phyloP scores from a whole-genome alignment of 1,284 basidiomycete genomes.

The Earliella scabrosa region DNA sequence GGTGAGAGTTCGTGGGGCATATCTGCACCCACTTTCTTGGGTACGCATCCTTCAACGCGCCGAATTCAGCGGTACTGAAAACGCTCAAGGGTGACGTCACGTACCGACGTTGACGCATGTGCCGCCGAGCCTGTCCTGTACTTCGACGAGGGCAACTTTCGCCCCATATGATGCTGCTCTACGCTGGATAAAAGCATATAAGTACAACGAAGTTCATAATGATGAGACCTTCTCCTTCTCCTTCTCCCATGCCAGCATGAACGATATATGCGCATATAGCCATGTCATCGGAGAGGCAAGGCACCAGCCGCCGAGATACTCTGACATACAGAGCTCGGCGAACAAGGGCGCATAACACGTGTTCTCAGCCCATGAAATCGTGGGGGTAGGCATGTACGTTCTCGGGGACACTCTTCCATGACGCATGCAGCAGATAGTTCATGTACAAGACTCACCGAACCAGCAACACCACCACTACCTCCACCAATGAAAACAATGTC shows the following conservation, averaged over 20 bases:
- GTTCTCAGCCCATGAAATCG: too few species aligned
- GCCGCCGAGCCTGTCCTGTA: constrained; percentile 80
- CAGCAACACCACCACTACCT: constrained; percentile 82
- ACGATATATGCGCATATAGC: too few species aligned
- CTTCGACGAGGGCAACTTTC: constrained; percentile 92
- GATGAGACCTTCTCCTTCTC: too few species aligned
- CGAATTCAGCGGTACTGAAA: not conserved
- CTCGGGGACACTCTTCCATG: too few species aligned
- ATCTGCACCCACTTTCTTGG: constrained; percentile 69
- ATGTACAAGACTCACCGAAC: constrained; percentile 55
- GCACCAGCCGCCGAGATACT: too few species aligned
- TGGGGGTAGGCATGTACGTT: too few species aligned
- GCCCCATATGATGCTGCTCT: constrained; percentile 93
- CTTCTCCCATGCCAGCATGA: too few species aligned
- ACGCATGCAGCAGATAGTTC: not conserved
- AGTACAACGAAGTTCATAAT: not conserved
- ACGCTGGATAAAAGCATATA: constrained; percentile 55
- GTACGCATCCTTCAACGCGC: constrained; percentile 71
- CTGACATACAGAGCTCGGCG: too few species aligned
- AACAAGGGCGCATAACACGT: too few species aligned
- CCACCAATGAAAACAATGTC: constrained; percentile 86
- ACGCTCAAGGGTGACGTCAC: constrained; percentile 34
- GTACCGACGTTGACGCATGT: constrained; percentile 95
- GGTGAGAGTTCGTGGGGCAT: not conserved
- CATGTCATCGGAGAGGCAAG: too few species aligned